Evolutionary conservation across 192 early-diverging fungal genomes (phyloP), one percentile per base, ranked within the genome.

Genomic region (Chytriomyces confervae): DNA sequence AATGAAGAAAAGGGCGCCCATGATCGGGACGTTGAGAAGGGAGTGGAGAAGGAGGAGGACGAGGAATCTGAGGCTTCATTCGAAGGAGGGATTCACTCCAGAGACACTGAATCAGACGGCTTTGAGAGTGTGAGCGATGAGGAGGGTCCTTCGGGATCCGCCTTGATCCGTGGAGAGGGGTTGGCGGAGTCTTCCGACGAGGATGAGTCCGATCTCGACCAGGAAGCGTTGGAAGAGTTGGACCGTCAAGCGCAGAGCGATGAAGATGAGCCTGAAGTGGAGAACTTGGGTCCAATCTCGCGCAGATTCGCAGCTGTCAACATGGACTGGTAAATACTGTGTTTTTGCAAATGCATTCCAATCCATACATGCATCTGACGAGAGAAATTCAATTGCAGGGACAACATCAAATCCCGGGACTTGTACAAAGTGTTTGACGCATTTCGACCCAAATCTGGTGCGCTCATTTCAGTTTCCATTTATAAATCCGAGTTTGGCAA

Each of bases 401-500:
- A 57, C 53, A 57, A 57, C 46, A 29, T 50, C 27, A 80, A 94
- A 71, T 91, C 97, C 0, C 77, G 80, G 0, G 97, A 98, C 80
- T 83, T 98, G 72, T 92, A 90, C 76, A 93, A 95, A 50, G 92
- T 95, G 3, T 94, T 97, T 77, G 87, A 86, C 51, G 92, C 88
- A 36, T 95, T 98, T 81, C 95, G 93, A 79, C 92, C 93, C 2
- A 60, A 78, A 23, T 36, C 61, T 49, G 92, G 93, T 8, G 76
- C 87, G 6, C 88, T 99, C 49, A 71, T 90, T 3, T 88, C 91
- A 0, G 94, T 99, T 20, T 88, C 84, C 45, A 92, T 99, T 16
- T 97, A 95, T 75, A 92, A 93, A 44, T 95, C 94, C 7, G 93
- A 95, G 66, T 95, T 95, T 79, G 94, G 94, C 47, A 95, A 93